Evolutionary conservation across 495 filamentous ascomycete species (phyloP).

Genomic region (Podospora appendiculata): DNA sequence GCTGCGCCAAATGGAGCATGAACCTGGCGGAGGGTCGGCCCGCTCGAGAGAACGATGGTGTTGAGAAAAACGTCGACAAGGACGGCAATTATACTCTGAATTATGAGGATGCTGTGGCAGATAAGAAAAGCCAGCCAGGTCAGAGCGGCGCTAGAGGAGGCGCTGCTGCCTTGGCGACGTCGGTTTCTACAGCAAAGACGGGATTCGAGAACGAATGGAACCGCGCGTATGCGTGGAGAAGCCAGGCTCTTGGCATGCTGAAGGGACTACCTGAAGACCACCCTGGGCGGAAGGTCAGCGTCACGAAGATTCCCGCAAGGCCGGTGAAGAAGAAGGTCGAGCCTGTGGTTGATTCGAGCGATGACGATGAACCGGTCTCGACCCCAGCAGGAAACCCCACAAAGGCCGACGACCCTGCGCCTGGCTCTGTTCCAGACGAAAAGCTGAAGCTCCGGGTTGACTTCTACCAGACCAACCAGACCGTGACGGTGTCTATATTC

Average conservation of each 20-base stretch:
- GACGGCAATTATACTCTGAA: slow-evolving; percentile 31
- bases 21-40: slow-evolving; percentile 41
- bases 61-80: slow-evolving; percentile 29
- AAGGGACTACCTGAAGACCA: slow-evolving; percentile 58
- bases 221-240: slow-evolving; percentile 31
- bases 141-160: background rate
- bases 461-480: slow-evolving; percentile 33
- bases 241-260: slow-evolving; percentile 40
- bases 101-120: slow-evolving; percentile 15
- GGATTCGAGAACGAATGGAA: slow-evolving; percentile 23
- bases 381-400: background rate
- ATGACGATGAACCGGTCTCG: slow-evolving; percentile 8
- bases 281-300: slow-evolving; percentile 46
- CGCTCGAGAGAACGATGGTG: slow-evolving; percentile 32
- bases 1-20: slow-evolving; percentile 61
- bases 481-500: slow-evolving; percentile 29
- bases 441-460: slow-evolving; percentile 22
- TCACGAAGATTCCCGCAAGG: slow-evolving; percentile 58
- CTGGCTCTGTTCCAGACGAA: slow-evolving; percentile 18
- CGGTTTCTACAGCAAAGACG: slow-evolving; percentile 4
- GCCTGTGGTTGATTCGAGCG: slow-evolving; percentile 20
- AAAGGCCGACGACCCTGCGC: slow-evolving; percentile 6
- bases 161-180: background rate
- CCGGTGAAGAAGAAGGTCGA: slow-evolving; percentile 17
- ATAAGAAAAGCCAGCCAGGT: slow-evolving; percentile 22